phyloP scores from a whole-genome alignment of 768 basidiomycete species.

The Polyporus arcularius region DNA sequence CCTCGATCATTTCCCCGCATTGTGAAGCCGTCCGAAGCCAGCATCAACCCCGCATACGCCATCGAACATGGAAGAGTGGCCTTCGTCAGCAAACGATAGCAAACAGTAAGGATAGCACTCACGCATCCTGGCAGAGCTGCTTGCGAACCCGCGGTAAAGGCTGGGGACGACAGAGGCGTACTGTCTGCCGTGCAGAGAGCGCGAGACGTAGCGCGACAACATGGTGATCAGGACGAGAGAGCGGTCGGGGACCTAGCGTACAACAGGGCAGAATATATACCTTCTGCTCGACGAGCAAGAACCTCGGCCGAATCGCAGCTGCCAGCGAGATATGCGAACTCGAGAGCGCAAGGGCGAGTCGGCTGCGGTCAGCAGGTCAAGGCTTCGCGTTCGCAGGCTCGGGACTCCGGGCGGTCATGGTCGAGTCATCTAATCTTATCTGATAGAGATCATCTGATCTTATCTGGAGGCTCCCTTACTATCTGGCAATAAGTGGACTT shows the following conservation, averaged over 20 bases:
- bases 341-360: background rate
- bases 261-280: constrained; percentile 10
- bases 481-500: background rate
- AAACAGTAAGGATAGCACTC: constrained; percentile 6
- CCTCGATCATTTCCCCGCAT: constrained; percentile 6
- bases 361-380: background rate
- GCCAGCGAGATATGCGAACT: constrained; percentile 1
- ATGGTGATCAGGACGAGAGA: constrained; percentile 8
- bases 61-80: background rate
- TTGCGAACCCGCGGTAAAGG: constrained; percentile 21
- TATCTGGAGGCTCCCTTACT: background rate
- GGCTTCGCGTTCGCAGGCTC: background rate
- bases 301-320: constrained; percentile 20
- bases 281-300: constrained; percentile 7
- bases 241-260: background rate
- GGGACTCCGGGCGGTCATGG: background rate
- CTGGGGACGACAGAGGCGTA: constrained; percentile 1
- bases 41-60: background rate
- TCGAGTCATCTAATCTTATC: constrained; percentile 17
- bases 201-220: constrained; percentile 19
- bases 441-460: background rate
- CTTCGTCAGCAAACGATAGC: background rate
- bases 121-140: constrained; percentile 23
- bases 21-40: background rate
- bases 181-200: constrained; percentile 17